phyloP scores from a whole-genome alignment of 2,329 filamentous ascomycete genomes.

The Proliferodiscus dingleyae region DNA sequence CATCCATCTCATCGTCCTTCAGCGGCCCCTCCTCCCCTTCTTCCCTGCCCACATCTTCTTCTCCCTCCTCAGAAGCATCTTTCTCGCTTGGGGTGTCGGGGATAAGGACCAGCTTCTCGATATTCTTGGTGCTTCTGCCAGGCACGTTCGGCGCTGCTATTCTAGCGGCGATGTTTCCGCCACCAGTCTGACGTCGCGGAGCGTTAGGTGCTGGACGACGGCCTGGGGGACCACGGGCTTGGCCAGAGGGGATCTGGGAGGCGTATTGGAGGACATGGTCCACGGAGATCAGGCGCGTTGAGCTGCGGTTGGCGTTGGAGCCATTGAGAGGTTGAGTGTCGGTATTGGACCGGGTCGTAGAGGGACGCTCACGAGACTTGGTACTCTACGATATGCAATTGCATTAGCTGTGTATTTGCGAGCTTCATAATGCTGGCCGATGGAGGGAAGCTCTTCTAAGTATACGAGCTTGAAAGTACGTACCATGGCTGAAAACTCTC shows the following conservation, averaged over 20 bases:
- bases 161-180: constrained; percentile 36
- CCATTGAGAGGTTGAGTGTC: constrained; percentile 28
- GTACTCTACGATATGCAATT: constrained; percentile 36
- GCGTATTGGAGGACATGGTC: constrained; percentile 94
- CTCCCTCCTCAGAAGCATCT: constrained; percentile 56
- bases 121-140: constrained; percentile 85
- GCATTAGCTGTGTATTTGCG: too few species aligned
- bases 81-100: constrained; percentile 76
- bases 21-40: constrained; percentile 62
- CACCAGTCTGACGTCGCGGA: constrained; percentile 44
- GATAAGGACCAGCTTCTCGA: constrained; percentile 91
- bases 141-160: constrained; percentile 55
- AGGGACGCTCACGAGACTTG: constrained; percentile 48
- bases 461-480: constrained; percentile 18
- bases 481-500: constrained; percentile 59
- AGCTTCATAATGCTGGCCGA: too few species aligned
- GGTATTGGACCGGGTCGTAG: constrained; percentile 29
- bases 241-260: constrained; percentile 91
- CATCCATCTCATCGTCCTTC: constrained; percentile 62
- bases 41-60: constrained; percentile 44
- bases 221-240: constrained; percentile 66
- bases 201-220: constrained; percentile 41
- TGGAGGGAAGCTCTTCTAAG: too few species aligned
- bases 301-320: constrained; percentile 34
- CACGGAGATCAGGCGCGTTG: constrained; percentile 78